Evolutionary conservation across 2,329 filamentous ascomycete species (phyloP), one percentile per base, ranked within the genome.

Genomic region (Arthrobotrys musiformis): DNA sequence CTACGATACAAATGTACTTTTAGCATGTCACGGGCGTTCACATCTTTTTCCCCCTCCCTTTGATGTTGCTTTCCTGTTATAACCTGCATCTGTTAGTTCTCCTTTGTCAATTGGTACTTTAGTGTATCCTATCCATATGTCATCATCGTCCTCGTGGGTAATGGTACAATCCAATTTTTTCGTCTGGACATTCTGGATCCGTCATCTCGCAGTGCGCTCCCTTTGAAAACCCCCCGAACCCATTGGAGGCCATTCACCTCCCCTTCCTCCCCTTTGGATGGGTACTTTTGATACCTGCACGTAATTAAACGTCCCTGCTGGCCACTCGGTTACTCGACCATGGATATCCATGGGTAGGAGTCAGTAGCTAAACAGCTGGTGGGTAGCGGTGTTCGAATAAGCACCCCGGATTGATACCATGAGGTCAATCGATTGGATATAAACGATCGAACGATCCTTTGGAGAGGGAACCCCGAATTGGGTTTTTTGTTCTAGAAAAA

Each of bases 401-500:
- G 44, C 46, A 30, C 17, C 30, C 58, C 42, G 48, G 64, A 50
- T 24, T n/a, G 58, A 58, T 28, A 17, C 72, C 67, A 77, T 70
- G 73, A 62, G 73, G 73, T 54, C 30, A 60, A 66, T 70, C 60
- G 73, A 77, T 77, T 77, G 73, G 73, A 70, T 70, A 62, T 62
- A 37, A 68, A 58, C 28, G 60, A 15, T 61, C 37, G 52, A 63
- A n/a, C n/a, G n/a, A n/a, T n/a, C n/a, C n/a, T n/a, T n/a, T n/a
- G n/a, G n/a, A n/a, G n/a, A n/a, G n/a, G n/a, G n/a, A n/a, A n/a
- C n/a, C n/a, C n/a, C n/a, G n/a, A n/a, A n/a, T n/a, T n/a, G n/a
- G n/a, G n/a, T n/a, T n/a, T n/a, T 28, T 40, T 13, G 4, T 69
- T 69, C 52, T 62, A 62, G 66, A 42, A 42, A 42, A 42, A 42